A percentile compares a stretch with the other conserved stretches of the same genome.
These are phyloP conservation scores for Backusella mclennaniae DNA, from an alignment of 192 early-diverging fungal genomes.

Conservation along the genomic window DNA sequence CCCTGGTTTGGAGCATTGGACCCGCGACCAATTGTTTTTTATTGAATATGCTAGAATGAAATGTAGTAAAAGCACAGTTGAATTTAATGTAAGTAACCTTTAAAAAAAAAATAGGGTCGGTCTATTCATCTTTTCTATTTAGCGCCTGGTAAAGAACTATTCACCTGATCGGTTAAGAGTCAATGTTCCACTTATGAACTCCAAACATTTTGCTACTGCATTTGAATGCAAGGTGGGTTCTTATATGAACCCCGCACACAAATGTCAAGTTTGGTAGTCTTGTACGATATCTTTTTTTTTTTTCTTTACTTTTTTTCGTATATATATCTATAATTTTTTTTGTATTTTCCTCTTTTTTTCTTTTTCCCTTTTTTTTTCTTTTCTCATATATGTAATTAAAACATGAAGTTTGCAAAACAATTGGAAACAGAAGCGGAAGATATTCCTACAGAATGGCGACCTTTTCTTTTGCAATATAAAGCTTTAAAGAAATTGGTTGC, in stretches of 20 bases:
- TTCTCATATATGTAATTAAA: neutral
- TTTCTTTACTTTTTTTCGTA: neutral
- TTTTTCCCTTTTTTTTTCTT: neutral
- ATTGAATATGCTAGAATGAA: conserved; percentile 62
- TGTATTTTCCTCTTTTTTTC: neutral
- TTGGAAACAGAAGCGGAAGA: conserved; percentile 64
- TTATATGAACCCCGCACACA: conserved; percentile 64
- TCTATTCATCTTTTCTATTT: neutral
- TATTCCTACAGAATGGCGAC: conserved; percentile 71
- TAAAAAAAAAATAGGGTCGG: too few species aligned
- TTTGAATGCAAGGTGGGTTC: conserved; percentile 58
- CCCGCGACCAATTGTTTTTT: conserved; percentile 60
- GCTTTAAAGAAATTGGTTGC: conserved; percentile 70
- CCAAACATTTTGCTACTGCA: conserved; percentile 56
- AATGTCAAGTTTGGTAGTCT: conserved; percentile 43
- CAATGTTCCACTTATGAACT: conserved; percentile 64
- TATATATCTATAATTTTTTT: neutral
- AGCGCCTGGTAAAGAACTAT: conserved; percentile 43
- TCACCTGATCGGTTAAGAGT: conserved; percentile 63
- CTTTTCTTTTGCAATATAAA: conserved; percentile 77
- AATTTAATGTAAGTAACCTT: conserved; percentile 10
- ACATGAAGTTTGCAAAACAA: conserved; percentile 77
- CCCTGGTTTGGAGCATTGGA: conserved; percentile 44
- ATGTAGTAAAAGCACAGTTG: conserved; percentile 52
- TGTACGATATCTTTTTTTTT: neutral